Evolutionary conservation across 192 early-diverging fungal species (phyloP).

Genomic region (Linnemannia elongata): DNA sequence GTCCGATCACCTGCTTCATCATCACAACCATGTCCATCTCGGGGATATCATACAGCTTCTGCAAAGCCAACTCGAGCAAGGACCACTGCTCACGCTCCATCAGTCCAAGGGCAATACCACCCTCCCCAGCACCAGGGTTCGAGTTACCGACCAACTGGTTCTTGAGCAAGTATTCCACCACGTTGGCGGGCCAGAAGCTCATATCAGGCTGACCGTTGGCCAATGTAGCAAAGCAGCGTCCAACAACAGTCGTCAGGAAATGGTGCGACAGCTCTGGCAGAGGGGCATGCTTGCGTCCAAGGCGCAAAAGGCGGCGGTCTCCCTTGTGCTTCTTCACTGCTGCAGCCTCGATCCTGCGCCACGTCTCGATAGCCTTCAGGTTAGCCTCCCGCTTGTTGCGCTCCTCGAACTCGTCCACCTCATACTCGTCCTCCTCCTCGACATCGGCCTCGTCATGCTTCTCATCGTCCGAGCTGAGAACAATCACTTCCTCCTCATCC

Average conservation of each 20-base stretch:
- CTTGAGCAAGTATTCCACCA: slow-evolving; percentile 56
- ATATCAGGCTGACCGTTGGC: slow-evolving; percentile 51
- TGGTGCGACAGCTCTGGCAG: slow-evolving; percentile 58
- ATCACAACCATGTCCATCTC: slow-evolving; percentile 60
- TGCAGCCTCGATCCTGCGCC: slow-evolving; percentile 31
- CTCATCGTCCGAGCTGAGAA: slow-evolving; percentile 41
- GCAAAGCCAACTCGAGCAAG: slow-evolving; percentile 57
- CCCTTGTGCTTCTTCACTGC: slow-evolving; percentile 31
- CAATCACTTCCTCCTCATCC: slow-evolving; percentile 33
- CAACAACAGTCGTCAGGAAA: slow-evolving; percentile 49
- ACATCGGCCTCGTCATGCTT: slow-evolving; percentile 19
- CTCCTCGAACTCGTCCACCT: slow-evolving; percentile 30
- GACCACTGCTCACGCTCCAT: slow-evolving; percentile 63
- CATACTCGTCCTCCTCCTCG: slow-evolving; percentile 42
- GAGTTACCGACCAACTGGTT: slow-evolving; percentile 54
- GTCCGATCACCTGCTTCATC: slow-evolving; percentile 57
- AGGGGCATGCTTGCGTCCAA: slow-evolving; percentile 30
- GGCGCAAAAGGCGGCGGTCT: slow-evolving; percentile 25
- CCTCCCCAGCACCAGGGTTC: slow-evolving; percentile 51
- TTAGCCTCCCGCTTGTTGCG: slow-evolving; percentile 22
- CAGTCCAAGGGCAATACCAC: slow-evolving; percentile 51
- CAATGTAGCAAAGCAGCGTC: slow-evolving; percentile 42
- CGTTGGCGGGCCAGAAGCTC: slow-evolving; percentile 57
- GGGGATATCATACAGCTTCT: slow-evolving; percentile 62
- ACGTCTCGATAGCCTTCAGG: slow-evolving; percentile 15